Percentiles rank a stretch among this genome's conserved stretches.
These are phyloP conservation scores for Ailanthus altissimus DNA, from an alignment of 345 rosid species.

Conservation along the genomic window DNA sequence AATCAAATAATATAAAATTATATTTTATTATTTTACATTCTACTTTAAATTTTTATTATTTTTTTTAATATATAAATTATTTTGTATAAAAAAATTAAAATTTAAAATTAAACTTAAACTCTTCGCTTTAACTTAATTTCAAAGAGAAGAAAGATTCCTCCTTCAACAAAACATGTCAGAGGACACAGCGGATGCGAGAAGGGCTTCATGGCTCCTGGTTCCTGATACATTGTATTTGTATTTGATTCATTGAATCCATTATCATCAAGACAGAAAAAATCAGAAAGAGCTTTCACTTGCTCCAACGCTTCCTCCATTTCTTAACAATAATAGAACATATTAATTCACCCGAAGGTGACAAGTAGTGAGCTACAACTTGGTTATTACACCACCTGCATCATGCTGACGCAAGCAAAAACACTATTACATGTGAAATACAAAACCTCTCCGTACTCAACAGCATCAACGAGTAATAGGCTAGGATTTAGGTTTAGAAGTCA, in stretches of 20 bases:
- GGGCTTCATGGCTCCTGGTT: not conserved
- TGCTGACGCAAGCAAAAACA: conserved; percentile 45
- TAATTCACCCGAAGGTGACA: conserved; percentile 28
- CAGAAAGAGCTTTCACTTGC: not conserved
- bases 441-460: conserved; percentile 24
- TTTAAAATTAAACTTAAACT: too few relatives aligned
- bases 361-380: conserved; percentile 22
- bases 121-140: too few relatives aligned
- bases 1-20: too few relatives aligned
- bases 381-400: conserved; percentile 39
- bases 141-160: too few relatives aligned
- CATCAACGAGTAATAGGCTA: conserved; percentile 19
- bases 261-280: not conserved
- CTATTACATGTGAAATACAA: conserved; percentile 18
- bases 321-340: not conserved
- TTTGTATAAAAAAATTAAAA: too few relatives aligned
- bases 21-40: too few relatives aligned
- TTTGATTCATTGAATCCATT: not conserved
- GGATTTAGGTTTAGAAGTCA: conserved; percentile 11
- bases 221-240: not conserved
- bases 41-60: too few relatives aligned
- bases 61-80: too few relatives aligned
- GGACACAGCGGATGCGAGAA: not conserved
- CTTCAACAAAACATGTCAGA: not conserved
- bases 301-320: conserved; percentile 2